These are phyloP conservation scores for Penicillium parvum DNA, from an alignment of 495 filamentous ascomycete genomes.

Conservation along the genomic window DNA sequence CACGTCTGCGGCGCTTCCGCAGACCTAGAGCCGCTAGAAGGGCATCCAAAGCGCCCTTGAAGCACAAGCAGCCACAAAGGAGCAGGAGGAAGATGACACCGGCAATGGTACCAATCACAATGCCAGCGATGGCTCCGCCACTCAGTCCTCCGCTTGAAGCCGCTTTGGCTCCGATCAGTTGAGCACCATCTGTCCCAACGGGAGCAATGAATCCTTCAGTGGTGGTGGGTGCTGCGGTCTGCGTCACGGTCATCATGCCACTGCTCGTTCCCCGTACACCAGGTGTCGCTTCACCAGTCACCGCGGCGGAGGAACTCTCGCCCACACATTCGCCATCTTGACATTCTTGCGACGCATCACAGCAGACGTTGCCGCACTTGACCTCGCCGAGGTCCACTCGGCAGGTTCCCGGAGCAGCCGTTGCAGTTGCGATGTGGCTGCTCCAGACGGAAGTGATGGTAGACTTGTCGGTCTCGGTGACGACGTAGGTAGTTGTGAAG, in stretches of 20 bases:
- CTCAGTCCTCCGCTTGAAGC: conserved; percentile 54
- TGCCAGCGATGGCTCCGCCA: conserved; percentile 87
- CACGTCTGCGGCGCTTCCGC: conserved; percentile 43
- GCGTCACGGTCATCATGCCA: conserved; percentile 49
- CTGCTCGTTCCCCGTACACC: conserved; percentile 69
- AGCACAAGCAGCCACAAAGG: conserved; percentile 70
- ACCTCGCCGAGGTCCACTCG: conserved; percentile 54
- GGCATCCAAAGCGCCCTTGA: conserved; percentile 59
- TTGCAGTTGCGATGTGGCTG: conserved; percentile 41
- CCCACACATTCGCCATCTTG: conserved; percentile 32
- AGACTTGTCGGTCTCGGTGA: conserved; percentile 58
- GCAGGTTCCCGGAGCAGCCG: conserved; percentile 49
- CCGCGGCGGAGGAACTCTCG: conserved; percentile 36
- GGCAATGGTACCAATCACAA: conserved; percentile 82
- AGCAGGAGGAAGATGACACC: conserved; percentile 68
- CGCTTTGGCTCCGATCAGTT: conserved; percentile 42
- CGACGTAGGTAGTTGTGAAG: conserved; percentile 65
- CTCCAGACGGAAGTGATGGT: conserved; percentile 66
- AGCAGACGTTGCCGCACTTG: conserved; percentile 72
- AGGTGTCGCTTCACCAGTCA: conserved; percentile 41
- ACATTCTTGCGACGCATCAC: conserved; percentile 68
- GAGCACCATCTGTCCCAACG: conserved; percentile 47
- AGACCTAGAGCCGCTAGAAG: conserved; percentile 64
- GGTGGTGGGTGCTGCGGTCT: conserved; percentile 51
- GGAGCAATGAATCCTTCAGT: conserved; percentile 57